Evolutionary conservation across 164 flowering plant species (phyloP).

Genomic region (Piper longum): DNA sequence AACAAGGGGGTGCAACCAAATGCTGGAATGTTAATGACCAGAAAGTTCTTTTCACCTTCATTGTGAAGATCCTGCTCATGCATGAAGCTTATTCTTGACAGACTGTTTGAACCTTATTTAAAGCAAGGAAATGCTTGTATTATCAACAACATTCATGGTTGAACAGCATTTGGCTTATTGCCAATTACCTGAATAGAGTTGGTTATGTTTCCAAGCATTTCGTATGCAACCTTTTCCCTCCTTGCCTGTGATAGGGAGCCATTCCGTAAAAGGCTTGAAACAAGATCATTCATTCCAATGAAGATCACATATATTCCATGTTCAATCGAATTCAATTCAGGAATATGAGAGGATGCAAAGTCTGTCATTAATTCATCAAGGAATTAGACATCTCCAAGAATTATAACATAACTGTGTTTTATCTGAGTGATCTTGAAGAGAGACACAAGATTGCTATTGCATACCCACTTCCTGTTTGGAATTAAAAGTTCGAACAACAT

Average conservation of each 20-base stretch:
- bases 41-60: slow-evolving; percentile 15
- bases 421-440: neutral
- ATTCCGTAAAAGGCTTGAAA: neutral
- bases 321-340: slow-evolving; percentile 7
- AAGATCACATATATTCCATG: slow-evolving; percentile 14
- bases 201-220: slow-evolving; percentile 8
- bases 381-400: no score
- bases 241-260: neutral
- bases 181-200: slow-evolving; percentile 9
- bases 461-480: slow-evolving; percentile 6
- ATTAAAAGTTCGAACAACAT: slow-evolving; percentile 4
- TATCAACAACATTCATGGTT: neutral
- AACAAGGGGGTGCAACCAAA: neutral
- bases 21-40: slow-evolving; percentile 13
- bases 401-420: no score
- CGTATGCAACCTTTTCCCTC: slow-evolving; percentile 8
- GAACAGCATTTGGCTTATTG: neutral
- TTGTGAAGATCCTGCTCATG: slow-evolving; percentile 12
- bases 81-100: neutral
- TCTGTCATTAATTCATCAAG: neutral
- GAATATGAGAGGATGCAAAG: slow-evolving; percentile 2
- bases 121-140: no score
- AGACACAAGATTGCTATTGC: neutral
- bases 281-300: slow-evolving; percentile 12
- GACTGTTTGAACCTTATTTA: no score